A percentile compares a stretch with the other conserved stretches of the same genome.
Evolutionary conservation across 345 rosid species (phyloP).

Genomic region (Carallia brachiata): DNA sequence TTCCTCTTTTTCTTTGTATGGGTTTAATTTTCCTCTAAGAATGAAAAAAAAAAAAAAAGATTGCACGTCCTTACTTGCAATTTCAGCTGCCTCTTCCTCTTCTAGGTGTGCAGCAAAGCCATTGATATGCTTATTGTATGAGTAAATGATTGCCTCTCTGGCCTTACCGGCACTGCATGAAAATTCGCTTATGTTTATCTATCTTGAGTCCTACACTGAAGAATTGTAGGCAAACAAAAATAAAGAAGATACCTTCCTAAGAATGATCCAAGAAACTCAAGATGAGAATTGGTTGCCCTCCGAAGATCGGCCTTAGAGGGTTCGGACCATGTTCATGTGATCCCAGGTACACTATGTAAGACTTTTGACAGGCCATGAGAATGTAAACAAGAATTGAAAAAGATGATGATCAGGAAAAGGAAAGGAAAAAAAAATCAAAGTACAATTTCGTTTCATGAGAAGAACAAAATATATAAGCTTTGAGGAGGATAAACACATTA

Average conservation of each 20-base stretch:
- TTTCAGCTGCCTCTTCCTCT: constrained; percentile 34
- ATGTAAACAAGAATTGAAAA: not conserved
- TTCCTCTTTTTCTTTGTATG: too few species aligned
- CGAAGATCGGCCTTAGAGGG: constrained; percentile 8
- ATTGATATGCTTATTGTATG: constrained; percentile 44
- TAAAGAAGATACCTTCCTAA: constrained; percentile 28
- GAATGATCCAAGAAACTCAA: constrained; percentile 29
- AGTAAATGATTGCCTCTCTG: constrained; percentile 42
- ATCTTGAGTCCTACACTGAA: not conserved
- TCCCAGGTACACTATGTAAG: constrained; percentile 41
- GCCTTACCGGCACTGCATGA: constrained; percentile 38
- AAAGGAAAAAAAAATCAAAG: not conserved
- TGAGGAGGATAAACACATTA: not conserved
- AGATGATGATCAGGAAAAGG: not conserved
- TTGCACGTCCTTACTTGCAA: constrained; percentile 26
- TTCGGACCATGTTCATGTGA: constrained; percentile 22
- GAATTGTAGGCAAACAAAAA: not conserved
- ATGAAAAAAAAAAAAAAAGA: too few species aligned
- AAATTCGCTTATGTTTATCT: not conserved
- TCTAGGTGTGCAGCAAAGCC: constrained; percentile 57
- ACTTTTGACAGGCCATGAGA: constrained; percentile 10
- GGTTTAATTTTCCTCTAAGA: too few species aligned
- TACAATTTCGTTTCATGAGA: not conserved
- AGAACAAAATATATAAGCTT: not conserved
- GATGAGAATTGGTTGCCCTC: constrained; percentile 23